Base-by-base conservation (phyloP, 2,329 filamentous ascomycete species). In the Endothia cerciana region DNA sequence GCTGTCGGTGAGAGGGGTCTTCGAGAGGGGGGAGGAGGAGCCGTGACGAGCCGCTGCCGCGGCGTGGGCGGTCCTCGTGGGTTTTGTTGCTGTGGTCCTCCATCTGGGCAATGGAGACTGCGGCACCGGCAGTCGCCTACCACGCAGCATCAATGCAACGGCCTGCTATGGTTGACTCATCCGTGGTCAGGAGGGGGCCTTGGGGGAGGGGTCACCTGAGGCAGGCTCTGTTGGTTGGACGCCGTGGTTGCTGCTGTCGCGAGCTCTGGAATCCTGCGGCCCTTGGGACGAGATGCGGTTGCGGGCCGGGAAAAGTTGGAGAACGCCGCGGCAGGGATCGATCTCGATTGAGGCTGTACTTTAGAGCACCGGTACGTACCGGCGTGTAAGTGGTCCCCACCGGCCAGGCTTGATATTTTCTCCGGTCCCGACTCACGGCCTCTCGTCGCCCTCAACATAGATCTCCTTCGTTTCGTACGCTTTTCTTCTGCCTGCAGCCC, bases 81-180 rank as follows among this genome's bases (percentile, higher is more conserved):
- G 11, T n/a, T n/a, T 8, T 28, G 33, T 25, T 51, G 58, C 58
- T 63, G 59, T 60, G 65, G 59, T 59, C 60, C 56, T 63, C 62
- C 67, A 69, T 69, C 56, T 43, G 49, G 67, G 65, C 60, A 61
- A 60, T 38, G 62, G 65, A 62, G 62, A 62, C 67, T 65, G 67
- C 65, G 65, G 58, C 60, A 69, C 58, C 43, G 60, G 59, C 62
- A 65, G 63, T 53, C 67, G 60, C 65, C 65, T 67, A 57, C 65
- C 64, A 60, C 62, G 63, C 62, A 66, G 67, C 67, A 69, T 69
- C 60, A 67, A 69, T 62, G 67, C 67, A 45, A 63, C 49, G 55
- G 62, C 43, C 45, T 67, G 62, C 53, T 68, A 62, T 67, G 47
- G 60, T 61, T 60, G 62, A 56, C 47, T 62, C 67, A 67, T 68